phyloP scores from a whole-genome alignment of 2,329 filamentous ascomycete genomes.

The Boeremia exigua region DNA sequence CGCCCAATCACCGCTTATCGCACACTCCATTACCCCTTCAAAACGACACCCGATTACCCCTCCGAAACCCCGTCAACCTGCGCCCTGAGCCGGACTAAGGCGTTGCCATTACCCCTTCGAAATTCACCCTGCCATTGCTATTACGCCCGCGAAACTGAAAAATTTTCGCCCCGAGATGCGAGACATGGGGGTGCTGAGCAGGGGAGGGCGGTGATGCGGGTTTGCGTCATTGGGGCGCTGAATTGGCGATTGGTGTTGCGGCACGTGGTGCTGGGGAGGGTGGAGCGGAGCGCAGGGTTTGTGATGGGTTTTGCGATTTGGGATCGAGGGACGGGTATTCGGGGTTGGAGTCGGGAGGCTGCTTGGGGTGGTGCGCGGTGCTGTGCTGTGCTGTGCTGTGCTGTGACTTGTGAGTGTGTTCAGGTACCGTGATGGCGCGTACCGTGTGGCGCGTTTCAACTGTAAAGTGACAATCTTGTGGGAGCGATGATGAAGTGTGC shows the following conservation, averaged over 20 bases:
- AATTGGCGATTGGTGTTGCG: slow-evolving; percentile 3
- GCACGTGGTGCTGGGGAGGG: neutral
- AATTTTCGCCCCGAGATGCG: slow-evolving; percentile 23
- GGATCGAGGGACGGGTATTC: too few relatives aligned
- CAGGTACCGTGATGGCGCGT: slow-evolving; percentile 2
- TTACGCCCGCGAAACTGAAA: slow-evolving; percentile 50
- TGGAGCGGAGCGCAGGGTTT: too few relatives aligned
- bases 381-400: neutral
- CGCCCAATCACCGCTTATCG: slow-evolving; percentile 16
- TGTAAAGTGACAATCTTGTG: neutral
- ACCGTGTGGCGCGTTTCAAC: neutral
- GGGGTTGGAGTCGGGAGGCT: too few relatives aligned
- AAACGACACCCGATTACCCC: slow-evolving; percentile 34
- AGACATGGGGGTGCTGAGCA: slow-evolving; percentile 1
- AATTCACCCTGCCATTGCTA: slow-evolving; percentile 9
- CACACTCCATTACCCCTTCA: slow-evolving; percentile 15
- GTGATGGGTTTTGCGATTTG: too few relatives aligned
- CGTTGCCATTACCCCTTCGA: slow-evolving; percentile 16
- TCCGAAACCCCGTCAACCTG: slow-evolving; percentile 32
- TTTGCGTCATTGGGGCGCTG: slow-evolving; percentile 6
- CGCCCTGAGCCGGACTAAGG: neutral
- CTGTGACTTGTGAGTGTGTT: neutral
- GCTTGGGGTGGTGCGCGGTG: too few relatives aligned
- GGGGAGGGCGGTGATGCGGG: neutral
- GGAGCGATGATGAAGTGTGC: neutral